Percentiles rank a stretch among this genome's conserved stretches.
phyloP scores from a whole-genome alignment of 1,284 basidiomycete genomes.

The Ceratobasidium sp. region DNA sequence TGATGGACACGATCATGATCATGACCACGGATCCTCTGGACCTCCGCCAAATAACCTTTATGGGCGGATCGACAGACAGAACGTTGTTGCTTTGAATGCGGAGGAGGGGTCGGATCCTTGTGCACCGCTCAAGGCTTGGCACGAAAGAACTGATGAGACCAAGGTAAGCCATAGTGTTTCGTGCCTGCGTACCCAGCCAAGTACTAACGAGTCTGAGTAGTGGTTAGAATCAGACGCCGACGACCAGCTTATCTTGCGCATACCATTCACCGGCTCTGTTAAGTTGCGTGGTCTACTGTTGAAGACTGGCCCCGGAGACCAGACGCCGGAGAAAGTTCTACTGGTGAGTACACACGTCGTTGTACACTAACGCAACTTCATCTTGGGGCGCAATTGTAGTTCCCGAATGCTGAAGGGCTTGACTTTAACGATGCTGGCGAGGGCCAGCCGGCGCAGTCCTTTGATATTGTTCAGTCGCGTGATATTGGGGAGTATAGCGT shows the following conservation, averaged over 20 bases:
- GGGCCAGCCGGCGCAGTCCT: constrained; percentile 71
- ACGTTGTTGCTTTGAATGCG: constrained; percentile 77
- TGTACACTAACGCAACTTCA: constrained; percentile 4
- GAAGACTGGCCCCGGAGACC: constrained; percentile 76
- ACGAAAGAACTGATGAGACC: constrained; percentile 70
- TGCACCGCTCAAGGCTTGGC: constrained; percentile 77
- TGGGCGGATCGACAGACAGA: constrained; percentile 71
- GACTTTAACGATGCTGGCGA: constrained; percentile 79
- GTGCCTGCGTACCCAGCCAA: neutral
- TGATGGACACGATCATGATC: constrained; percentile 65
- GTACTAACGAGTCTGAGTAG: constrained; percentile 55
- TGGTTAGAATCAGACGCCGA: constrained; percentile 83
- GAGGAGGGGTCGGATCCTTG: constrained; percentile 59
- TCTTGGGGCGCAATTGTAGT: constrained; percentile 59
- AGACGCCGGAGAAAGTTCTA: constrained; percentile 72
- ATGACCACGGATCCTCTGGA: constrained; percentile 51
- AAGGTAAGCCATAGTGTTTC: constrained; percentile 58
- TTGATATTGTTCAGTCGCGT: constrained; percentile 69
- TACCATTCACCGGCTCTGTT: constrained; percentile 83
- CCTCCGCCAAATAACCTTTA: constrained; percentile 71
- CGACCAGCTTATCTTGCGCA: constrained; percentile 74
- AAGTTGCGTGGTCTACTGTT: constrained; percentile 77
- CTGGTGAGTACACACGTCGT: constrained; percentile 62
- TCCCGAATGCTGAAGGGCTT: constrained; percentile 71
- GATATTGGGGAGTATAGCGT: constrained; percentile 80